A percentile compares a stretch with the other conserved stretches of the same genome.
Evolutionary conservation across 164 flowering plant species (phyloP).

Genomic region (Dillenia suffruticosa): DNA sequence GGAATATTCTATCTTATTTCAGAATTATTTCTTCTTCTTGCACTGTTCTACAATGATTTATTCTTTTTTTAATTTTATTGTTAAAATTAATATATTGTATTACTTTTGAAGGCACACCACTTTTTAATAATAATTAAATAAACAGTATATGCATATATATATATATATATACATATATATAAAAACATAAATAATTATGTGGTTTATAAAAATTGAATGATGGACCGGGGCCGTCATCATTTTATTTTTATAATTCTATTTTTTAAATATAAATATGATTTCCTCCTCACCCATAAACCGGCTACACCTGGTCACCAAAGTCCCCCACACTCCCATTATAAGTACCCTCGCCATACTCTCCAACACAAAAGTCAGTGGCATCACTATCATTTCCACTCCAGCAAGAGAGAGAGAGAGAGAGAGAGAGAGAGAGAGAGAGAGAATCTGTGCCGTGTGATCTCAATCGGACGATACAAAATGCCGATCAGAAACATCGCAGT

Average conservation of each 20-base stretch:
- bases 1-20: no score
- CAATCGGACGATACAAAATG: conserved; percentile 20
- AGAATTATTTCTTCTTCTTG: no score
- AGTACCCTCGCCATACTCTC: not conserved
- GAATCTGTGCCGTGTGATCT: not conserved
- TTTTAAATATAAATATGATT: not conserved
- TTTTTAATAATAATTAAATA: no score
- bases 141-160: no score
- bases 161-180: no score
- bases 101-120: no score
- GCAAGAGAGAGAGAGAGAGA: conserved; percentile 3
- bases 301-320: conserved; percentile 15
- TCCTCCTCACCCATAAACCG: conserved; percentile 24
- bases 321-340: conserved; percentile 12
- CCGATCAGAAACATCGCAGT: conserved; percentile 49
- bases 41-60: no score
- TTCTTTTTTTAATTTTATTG: no score
- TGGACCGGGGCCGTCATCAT: conserved; percentile 3
- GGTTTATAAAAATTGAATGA: conserved; percentile 1
- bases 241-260: not conserved
- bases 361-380: no score
- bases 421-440: not conserved
- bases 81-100: no score
- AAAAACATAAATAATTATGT: no score
- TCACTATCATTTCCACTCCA: not conserved